phyloP scores from a whole-genome alignment of 768 basidiomycete species.

The Floccularia luteovirens region DNA sequence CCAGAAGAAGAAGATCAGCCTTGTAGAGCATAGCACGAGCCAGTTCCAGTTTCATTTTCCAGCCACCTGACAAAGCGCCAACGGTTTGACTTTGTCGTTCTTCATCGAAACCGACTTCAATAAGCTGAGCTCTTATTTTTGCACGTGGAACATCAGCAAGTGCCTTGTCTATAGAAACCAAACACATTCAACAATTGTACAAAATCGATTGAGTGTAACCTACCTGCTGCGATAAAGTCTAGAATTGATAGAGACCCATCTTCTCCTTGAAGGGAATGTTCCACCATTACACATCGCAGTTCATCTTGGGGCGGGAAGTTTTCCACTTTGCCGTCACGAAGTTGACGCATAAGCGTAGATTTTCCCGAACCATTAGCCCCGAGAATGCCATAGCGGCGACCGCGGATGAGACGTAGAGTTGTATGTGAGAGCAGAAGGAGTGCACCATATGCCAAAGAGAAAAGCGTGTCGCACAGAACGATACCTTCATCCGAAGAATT shows the following conservation, averaged over 20 bases:
- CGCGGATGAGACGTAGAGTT: slow-evolving; percentile 79
- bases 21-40: slow-evolving; percentile 96
- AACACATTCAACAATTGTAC: slow-evolving; percentile 1
- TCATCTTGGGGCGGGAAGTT: slow-evolving; percentile 89
- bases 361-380: slow-evolving; percentile 97
- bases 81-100: slow-evolving; percentile 78
- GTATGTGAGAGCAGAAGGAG: slow-evolving; percentile 93
- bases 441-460: slow-evolving; percentile 94
- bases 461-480: slow-evolving; percentile 85
- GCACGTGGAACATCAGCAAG: slow-evolving; percentile 53
- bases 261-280: slow-evolving; percentile 94
- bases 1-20: slow-evolving; percentile 77
- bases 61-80: slow-evolving; percentile 89
- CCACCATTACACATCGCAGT: slow-evolving; percentile 91
- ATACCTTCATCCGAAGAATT: slow-evolving; percentile 68
- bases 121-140: slow-evolving; percentile 72
- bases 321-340: slow-evolving; percentile 92
- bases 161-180: slow-evolving; percentile 48
- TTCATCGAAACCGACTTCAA: slow-evolving; percentile 89
- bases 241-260: slow-evolving; percentile 76
- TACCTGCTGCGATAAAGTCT: slow-evolving; percentile 86
- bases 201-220: slow-evolving; percentile 11
- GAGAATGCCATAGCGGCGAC: slow-evolving; percentile 90
- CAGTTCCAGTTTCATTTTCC: slow-evolving; percentile 99
- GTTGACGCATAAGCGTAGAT: slow-evolving; percentile 91